Conservation (phyloP, 2,329 filamentous ascomycete genomes). For the Pseudocercospora ulei region DNA sequence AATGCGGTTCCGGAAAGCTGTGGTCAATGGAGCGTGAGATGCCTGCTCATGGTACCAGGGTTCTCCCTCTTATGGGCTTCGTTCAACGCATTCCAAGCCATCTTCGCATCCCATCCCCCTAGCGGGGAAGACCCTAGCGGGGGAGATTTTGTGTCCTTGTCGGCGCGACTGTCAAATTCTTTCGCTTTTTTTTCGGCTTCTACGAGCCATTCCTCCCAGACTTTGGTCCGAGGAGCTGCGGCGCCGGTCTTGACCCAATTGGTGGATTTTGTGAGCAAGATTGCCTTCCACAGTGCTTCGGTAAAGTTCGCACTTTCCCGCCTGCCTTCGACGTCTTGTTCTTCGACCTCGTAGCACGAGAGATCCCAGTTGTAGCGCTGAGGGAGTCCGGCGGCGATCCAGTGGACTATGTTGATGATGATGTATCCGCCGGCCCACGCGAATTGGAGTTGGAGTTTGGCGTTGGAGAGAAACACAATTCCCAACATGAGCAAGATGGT, state of each 20-base stretch:
- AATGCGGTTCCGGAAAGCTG: background rate
- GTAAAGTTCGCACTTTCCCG: constrained; percentile 39
- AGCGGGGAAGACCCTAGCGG: too few relatives aligned
- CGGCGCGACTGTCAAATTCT: too few relatives aligned
- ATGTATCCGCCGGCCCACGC: constrained; percentile 45
- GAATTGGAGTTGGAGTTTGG: constrained; percentile 41
- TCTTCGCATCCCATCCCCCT: constrained; percentile 24
- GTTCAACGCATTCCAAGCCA: constrained; percentile 19
- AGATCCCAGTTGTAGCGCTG: constrained; percentile 43
- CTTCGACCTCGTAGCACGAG: constrained; percentile 37
- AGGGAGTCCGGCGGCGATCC: constrained; percentile 45
- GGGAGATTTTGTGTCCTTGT: too few relatives aligned
- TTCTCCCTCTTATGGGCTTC: constrained; percentile 2
- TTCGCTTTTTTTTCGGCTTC: constrained; percentile 19
- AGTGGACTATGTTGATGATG: constrained; percentile 44
- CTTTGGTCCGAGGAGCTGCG: constrained; percentile 21
- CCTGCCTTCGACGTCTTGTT: constrained; percentile 30
- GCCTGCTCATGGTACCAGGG: too few relatives aligned
- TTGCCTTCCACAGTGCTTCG: constrained; percentile 43
- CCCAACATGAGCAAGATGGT: constrained; percentile 47
- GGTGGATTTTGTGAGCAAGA: constrained; percentile 39
- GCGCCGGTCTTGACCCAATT: constrained; percentile 36
- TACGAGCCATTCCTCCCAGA: constrained; percentile 27
- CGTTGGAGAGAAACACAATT: constrained; percentile 45
- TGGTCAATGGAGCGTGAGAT: too few relatives aligned